Base-by-base conservation (phyloP, 306 rosid genomes). In the Dalbergia cochinchinensis region DNA sequence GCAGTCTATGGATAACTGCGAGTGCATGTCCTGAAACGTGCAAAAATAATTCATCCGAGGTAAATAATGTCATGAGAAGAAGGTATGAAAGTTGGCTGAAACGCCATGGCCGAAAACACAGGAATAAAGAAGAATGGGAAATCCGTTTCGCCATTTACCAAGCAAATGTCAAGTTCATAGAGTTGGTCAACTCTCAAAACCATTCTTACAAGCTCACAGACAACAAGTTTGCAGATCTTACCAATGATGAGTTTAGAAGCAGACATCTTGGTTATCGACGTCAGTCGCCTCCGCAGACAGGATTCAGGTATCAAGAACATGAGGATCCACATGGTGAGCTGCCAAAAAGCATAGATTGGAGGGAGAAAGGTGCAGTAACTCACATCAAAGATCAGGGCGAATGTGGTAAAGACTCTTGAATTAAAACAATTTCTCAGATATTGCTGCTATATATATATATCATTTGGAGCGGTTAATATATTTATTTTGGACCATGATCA, bases 331-430 rank as follows among this genome's bases (percentile, higher is more conserved):
- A 64, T 33, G 58, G 22, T 35, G 44, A 48, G 50, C 80, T 81
- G 61, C 93, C 90, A 19, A 42, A 68, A 64, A 55, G 61, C 54
- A 76, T 91, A 55, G 94, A 92, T 76, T 92, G 98, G 97, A 90
- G 97, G 87, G 74, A 81, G 68, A 79, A 78, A 35, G 92, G 92
- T 11, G 89, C 90, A 5, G 86, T 89, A 66, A 89, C 94, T 55
- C 87, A 74, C 6, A 11, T 94, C 77, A 94, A 88, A 81, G 74
- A 94, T 80, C 97, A 92, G 85, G 92, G 96, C 82, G 41, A 57
- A 51, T 90, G 98, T 51, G 97, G 97, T 94, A 94, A 64, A 54
- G 41, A 80, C 77, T 78, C 58, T 72, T 55, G 44, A 58, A 61
- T 74, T 33, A 16, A 65, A 8, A 10, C 53, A 47, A 47, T 47